Evolutionary conservation across 257 asterid species (phyloP).

Genomic region (Cynanchum wilfordii): DNA sequence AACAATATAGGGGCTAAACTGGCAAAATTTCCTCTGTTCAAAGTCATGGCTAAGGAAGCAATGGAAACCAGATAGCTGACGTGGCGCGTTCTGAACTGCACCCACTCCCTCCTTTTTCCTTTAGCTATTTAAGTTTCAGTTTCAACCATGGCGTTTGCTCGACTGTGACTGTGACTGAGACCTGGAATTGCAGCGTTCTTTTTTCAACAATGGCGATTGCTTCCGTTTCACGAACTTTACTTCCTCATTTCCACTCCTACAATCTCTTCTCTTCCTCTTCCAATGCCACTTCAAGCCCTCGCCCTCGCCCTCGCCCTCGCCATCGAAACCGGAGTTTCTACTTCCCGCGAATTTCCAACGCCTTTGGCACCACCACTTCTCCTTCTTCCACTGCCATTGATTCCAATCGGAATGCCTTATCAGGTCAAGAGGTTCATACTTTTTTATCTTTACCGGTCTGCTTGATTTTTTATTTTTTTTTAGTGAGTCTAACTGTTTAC

Average conservation of each 20-base stretch:
- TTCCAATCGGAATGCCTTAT: conserved; percentile 8
- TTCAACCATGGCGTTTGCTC: background rate
- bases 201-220: background rate
- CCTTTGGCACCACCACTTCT: background rate
- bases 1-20: too few relatives aligned
- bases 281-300: background rate
- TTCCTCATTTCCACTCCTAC: background rate
- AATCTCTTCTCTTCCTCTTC: background rate
- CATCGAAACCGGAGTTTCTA: background rate
- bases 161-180: background rate
- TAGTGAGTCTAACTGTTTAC: background rate
- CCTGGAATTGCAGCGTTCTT: background rate
- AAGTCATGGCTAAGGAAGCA: background rate
- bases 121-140: background rate
- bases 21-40: too few relatives aligned
- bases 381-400: conserved; percentile 14
- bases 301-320: background rate
- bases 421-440: conserved; percentile 5
- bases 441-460: background rate
- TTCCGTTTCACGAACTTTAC: conserved; percentile 1
- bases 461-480: background rate
- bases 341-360: conserved; percentile 11
- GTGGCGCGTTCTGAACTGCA: conserved; percentile 18
- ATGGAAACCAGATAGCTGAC: background rate
- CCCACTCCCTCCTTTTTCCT: background rate